Conservation (phyloP, 73 alveolate species). For the Paramecium caudatum region DNA sequence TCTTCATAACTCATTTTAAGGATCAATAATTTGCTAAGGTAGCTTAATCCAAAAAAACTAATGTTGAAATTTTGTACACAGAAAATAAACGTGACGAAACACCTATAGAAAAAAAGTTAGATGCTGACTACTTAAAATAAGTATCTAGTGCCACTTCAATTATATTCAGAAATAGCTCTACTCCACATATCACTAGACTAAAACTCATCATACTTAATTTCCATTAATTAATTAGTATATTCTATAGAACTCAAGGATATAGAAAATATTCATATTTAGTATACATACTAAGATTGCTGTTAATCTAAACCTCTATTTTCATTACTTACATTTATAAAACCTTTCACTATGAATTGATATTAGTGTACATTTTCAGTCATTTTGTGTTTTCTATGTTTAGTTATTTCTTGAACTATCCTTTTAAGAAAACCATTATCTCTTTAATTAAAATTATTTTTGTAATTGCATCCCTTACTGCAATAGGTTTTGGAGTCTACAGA, state of each 20-base stretch:
- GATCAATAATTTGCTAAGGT: conserved; percentile 7
- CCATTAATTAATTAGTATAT: neutral
- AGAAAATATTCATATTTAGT: neutral
- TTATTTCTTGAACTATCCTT: neutral
- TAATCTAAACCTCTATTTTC: neutral
- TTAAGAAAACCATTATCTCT: neutral
- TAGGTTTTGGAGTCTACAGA: neutral
- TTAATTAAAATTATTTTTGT: neutral
- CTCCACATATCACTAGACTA: no score
- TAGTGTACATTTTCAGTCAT: neutral
- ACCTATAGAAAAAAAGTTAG: neutral
- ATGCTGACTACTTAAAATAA: neutral
- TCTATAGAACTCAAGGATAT: conserved; percentile 1
- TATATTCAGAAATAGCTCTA: no score
- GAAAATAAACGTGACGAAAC: neutral
- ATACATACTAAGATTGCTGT: neutral
- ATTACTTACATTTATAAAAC: neutral
- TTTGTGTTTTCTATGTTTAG: neutral
- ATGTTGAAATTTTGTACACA: neutral
- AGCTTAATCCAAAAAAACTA: neutral
- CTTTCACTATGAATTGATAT: neutral
- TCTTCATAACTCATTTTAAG: conserved; percentile 16
- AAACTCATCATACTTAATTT: neutral
- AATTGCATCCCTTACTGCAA: neutral
- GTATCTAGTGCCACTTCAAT: no score